A percentile compares a stretch with the other conserved stretches of the same genome.
These are phyloP conservation scores for Centaurea solstitialis DNA, from an alignment of 129 eudicot genomes.

Conservation along the genomic window DNA sequence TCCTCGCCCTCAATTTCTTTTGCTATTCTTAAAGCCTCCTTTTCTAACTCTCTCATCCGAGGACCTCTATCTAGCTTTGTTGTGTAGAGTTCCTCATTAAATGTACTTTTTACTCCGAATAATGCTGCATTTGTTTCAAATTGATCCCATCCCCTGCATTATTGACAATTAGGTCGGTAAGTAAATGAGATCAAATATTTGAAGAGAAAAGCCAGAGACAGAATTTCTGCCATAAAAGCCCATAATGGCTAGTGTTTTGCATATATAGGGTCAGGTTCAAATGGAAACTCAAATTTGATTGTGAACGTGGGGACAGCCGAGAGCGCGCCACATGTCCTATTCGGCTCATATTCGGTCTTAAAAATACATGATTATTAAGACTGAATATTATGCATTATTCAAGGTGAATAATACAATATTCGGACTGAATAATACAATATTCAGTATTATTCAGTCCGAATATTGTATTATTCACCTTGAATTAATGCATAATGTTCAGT, in stretches of 20 bases:
- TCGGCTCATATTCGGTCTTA: too few species aligned
- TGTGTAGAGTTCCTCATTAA: constrained; percentile 89
- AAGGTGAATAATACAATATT: too few species aligned
- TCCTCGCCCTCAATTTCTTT: constrained; percentile 99
- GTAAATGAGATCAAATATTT: background rate
- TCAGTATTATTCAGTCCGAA: too few species aligned
- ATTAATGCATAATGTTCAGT: too few species aligned
- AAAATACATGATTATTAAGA: too few species aligned
- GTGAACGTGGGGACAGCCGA: too few species aligned
- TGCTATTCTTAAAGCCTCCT: constrained; percentile 81
- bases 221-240: background rate
- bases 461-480: too few species aligned
- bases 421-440: too few species aligned
- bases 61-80: constrained; percentile 93
- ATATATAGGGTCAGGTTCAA: background rate
- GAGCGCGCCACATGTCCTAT: too few species aligned
- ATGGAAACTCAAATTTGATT: too few species aligned
- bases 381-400: too few species aligned
- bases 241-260: background rate
- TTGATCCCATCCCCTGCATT: constrained; percentile 87
- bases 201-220: background rate
- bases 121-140: constrained; percentile 78
- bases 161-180: constrained; percentile 10
- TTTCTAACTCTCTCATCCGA: constrained; percentile 76
- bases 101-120: constrained; percentile 95